phyloP scores from a whole-genome alignment of 129 eudicot species.

The Artemisia argyi region DNA sequence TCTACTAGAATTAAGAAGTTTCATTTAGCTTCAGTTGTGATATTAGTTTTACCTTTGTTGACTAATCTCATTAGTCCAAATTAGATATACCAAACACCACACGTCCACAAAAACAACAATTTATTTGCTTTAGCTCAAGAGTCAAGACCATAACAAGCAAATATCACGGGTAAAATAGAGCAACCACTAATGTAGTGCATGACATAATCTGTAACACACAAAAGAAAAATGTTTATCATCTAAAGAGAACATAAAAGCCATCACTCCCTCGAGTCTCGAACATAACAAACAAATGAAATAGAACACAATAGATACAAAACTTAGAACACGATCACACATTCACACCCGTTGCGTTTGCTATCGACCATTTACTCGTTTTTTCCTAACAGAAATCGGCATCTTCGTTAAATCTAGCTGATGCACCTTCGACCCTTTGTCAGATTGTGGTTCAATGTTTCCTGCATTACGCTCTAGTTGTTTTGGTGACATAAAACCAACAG shows the following conservation, averaged over 20 bases:
- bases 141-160: not conserved
- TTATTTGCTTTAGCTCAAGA: too few relatives aligned
- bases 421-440: constrained; percentile 20
- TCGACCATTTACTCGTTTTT: constrained; percentile 33
- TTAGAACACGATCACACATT: constrained; percentile 10
- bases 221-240: not conserved
- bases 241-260: not conserved
- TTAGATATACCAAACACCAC: constrained; percentile 21
- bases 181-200: not conserved
- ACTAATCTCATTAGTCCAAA: constrained; percentile 15
- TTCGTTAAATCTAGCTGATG: constrained; percentile 32
- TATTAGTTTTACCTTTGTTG: constrained; percentile 6
- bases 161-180: not conserved
- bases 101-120: not conserved
- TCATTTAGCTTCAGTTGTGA: constrained; percentile 2
- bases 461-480: not conserved
- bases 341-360: constrained; percentile 14
- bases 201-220: not conserved
- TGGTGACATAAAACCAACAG: not conserved
- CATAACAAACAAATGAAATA: constrained; percentile 21
- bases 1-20: too few relatives aligned
- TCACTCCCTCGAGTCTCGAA: not conserved
- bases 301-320: constrained; percentile 8
- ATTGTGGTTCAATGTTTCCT: not conserved
- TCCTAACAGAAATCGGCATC: constrained; percentile 57